These are phyloP conservation scores for Fusarium sp. DNA, from an alignment of 2,329 filamentous ascomycete species.

Conservation along the genomic window DNA sequence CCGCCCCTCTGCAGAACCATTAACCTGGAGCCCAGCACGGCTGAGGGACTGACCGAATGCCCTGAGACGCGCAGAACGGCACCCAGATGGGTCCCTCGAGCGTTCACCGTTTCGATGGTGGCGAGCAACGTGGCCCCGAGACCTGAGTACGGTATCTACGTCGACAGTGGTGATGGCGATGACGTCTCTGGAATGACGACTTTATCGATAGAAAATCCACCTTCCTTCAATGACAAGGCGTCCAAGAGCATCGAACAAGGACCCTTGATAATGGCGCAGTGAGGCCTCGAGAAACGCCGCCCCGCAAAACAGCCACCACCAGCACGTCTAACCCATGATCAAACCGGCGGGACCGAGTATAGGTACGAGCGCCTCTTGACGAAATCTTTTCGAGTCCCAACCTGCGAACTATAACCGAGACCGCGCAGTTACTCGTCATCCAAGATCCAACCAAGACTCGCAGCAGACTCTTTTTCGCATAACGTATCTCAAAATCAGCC, in stretches of 20 bases:
- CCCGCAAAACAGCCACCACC: slow-evolving; percentile 17
- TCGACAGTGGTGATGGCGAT: not conserved
- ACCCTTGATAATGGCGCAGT: slow-evolving; percentile 9
- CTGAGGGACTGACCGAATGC: slow-evolving; percentile 7
- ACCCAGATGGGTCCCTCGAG: slow-evolving; percentile 1
- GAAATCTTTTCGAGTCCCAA: not conserved
- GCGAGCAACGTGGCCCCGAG: slow-evolving; percentile 14
- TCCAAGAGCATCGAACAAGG: not conserved
- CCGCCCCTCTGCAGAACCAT: not conserved
- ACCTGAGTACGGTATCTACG: slow-evolving; percentile 15
- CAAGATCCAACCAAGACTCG: slow-evolving; percentile 9
- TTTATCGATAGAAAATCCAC: not conserved
- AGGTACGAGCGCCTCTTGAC: not conserved
- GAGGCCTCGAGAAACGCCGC: slow-evolving; percentile 22
- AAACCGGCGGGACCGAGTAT: slow-evolving; percentile 5
- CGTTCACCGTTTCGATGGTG: slow-evolving; percentile 7
- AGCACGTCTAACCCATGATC: slow-evolving; percentile 1
- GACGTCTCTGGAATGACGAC: not conserved
- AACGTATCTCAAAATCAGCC: not conserved
- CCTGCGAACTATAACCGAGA: not conserved
- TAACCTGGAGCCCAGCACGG: slow-evolving; percentile 25
- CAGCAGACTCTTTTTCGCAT: slow-evolving; percentile 5
- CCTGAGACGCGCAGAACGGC: slow-evolving; percentile 9
- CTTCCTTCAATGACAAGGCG: slow-evolving; percentile 1
- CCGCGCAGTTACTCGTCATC: not conserved